These are phyloP conservation scores for Candida hungchunana DNA, from an alignment of 805 yeast species.

Conservation along the genomic window DNA sequence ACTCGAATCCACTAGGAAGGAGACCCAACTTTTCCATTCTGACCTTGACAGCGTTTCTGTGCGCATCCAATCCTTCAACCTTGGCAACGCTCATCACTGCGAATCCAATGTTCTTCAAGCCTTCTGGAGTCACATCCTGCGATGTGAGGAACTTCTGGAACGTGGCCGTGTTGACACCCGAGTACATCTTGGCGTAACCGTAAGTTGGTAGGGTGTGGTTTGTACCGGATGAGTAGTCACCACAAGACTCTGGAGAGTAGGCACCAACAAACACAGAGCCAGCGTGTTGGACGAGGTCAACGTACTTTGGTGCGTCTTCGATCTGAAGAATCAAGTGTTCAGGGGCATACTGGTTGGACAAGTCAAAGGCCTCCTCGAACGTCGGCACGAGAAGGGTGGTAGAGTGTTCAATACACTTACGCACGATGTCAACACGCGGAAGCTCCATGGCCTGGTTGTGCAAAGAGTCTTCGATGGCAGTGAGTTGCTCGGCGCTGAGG, in stretches of 20 bases:
- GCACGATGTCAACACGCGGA: conserved; percentile 91
- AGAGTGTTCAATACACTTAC: conserved; percentile 90
- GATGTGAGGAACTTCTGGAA: conserved; percentile 94
- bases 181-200: conserved; percentile 96
- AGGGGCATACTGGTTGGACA: conserved; percentile 92
- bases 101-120: conserved; percentile 83
- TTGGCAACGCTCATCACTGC: conserved; percentile 96
- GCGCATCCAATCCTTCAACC: conserved; percentile 96
- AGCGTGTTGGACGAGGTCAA: conserved; percentile 78
- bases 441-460: conserved; percentile 75
- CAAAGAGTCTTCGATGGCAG: conserved; percentile 75
- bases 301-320: conserved; percentile 68
- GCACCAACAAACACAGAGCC: conserved; percentile 97
- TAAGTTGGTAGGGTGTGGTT: conserved; percentile 98
- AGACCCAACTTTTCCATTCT: conserved; percentile 82
- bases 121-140: conserved; percentile 83
- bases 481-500: conserved; percentile 55
- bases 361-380: conserved; percentile 76
- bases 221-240: conserved; percentile 97
- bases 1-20: conserved; percentile 32
- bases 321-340: conserved; percentile 95
- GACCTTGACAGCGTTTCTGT: conserved; percentile 93
- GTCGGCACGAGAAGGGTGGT: conserved; percentile 66
- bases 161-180: conserved; percentile 95
- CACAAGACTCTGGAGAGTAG: conserved; percentile 95